Conservation (phyloP, 192 early-diverging fungal species). For the Podochytrium sp. region DNA sequence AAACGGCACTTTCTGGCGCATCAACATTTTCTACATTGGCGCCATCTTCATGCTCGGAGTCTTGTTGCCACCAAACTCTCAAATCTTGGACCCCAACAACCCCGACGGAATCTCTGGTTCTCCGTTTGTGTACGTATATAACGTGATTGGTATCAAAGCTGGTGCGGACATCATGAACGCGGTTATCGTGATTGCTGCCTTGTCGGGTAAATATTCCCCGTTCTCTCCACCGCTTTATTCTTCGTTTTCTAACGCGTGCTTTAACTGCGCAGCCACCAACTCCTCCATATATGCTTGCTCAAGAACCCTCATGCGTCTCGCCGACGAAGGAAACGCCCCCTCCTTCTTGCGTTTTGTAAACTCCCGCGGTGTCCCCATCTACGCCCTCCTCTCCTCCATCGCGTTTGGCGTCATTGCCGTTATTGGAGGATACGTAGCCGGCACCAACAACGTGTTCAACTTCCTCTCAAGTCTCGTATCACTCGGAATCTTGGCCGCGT, state of each 20-base stretch:
- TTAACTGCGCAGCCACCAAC: slow-evolving; percentile 80
- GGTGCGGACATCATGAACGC: slow-evolving; percentile 74
- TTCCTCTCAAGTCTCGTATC: slow-evolving; percentile 2
- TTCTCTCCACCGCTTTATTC: no score
- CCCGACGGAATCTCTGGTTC: slow-evolving; percentile 23
- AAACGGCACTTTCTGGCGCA: slow-evolving; percentile 79
- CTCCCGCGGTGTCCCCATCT: slow-evolving; percentile 66
- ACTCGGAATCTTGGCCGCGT: not conserved
- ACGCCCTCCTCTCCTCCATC: slow-evolving; percentile 54
- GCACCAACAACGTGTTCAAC: slow-evolving; percentile 10
- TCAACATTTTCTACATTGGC: slow-evolving; percentile 73
- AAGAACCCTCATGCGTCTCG: slow-evolving; percentile 65
- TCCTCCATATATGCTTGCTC: slow-evolving; percentile 76
- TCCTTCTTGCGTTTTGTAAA: slow-evolving; percentile 49
- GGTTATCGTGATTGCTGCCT: slow-evolving; percentile 26
- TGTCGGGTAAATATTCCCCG: no score
- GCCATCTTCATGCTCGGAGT: slow-evolving; percentile 74
- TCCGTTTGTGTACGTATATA: slow-evolving; percentile 72
- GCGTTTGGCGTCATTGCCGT: slow-evolving; percentile 55
- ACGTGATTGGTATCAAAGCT: slow-evolving; percentile 54
- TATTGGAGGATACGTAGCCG: slow-evolving; percentile 31
- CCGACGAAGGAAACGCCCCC: slow-evolving; percentile 70
- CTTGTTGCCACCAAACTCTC: slow-evolving; percentile 63
- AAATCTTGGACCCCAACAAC: slow-evolving; percentile 33
- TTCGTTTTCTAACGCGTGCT: no score